Evolutionary conservation across 1,284 basidiomycete genomes (phyloP).

Genomic region (Pterulicium gracile): DNA sequence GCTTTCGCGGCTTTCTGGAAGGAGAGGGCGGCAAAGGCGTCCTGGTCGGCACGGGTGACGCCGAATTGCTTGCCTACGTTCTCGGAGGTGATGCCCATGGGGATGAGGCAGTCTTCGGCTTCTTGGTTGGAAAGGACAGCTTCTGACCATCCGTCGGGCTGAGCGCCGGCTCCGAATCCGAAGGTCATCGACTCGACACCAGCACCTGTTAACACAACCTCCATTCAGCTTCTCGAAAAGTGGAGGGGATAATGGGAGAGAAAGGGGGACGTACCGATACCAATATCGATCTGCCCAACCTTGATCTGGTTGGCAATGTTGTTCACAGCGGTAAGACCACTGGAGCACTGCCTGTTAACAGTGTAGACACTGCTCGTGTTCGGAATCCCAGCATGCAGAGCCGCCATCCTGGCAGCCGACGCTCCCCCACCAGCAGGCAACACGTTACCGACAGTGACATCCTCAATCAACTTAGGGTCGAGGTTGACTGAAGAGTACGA

Average conservation of each 20-base stretch:
- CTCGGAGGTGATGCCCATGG: slow-evolving; percentile 97
- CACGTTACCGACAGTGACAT: slow-evolving; percentile 89
- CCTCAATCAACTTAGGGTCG: slow-evolving; percentile 79
- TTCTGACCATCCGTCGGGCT: slow-evolving; percentile 72
- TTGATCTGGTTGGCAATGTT: slow-evolving; percentile 88
- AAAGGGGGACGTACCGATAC: slow-evolving; percentile 56
- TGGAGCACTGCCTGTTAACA: slow-evolving; percentile 93
- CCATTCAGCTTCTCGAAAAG: slow-evolving; percentile 6
- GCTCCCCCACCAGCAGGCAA: slow-evolving; percentile 90
- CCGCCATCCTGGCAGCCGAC: slow-evolving; percentile 87
- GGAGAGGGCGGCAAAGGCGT: slow-evolving; percentile 79
- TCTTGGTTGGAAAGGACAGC: slow-evolving; percentile 70
- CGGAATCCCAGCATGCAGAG: slow-evolving; percentile 87
- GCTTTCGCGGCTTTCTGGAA: slow-evolving; percentile 84
- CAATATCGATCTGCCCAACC: slow-evolving; percentile 82
- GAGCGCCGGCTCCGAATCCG: slow-evolving; percentile 65
- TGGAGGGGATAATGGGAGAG: slow-evolving; percentile 2
- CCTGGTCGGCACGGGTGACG: slow-evolving; percentile 69
- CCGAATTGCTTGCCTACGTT: slow-evolving; percentile 81
- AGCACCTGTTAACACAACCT: slow-evolving; percentile 42
- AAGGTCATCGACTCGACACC: slow-evolving; percentile 96
- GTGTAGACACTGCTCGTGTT: slow-evolving; percentile 75
- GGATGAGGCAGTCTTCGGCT: slow-evolving; percentile 86
- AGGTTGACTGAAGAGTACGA: slow-evolving; percentile 57
- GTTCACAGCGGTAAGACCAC: slow-evolving; percentile 81